Evolutionary conservation across 192 early-diverging fungal genomes (phyloP).

Genomic region (Umbelopsis isabellina): DNA sequence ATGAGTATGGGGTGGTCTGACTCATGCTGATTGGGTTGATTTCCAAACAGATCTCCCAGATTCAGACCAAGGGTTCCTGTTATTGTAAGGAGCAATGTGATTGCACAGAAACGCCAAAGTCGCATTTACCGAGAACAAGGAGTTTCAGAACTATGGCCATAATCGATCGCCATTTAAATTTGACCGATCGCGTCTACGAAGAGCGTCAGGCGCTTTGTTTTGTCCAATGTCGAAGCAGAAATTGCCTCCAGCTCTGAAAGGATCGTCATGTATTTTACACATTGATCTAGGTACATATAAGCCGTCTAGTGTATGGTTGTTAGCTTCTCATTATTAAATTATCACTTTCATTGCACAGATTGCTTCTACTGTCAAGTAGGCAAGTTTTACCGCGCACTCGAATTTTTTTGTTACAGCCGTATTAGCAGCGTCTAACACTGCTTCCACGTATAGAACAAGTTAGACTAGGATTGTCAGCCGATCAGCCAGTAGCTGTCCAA

Average conservation of each 20-base stretch:
- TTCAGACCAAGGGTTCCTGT: not conserved
- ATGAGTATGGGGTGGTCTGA: not conserved
- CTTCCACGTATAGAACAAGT: conserved; percentile 57
- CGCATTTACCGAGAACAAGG: not conserved
- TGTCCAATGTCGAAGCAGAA: conserved; percentile 22
- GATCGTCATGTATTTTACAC: conserved; percentile 38
- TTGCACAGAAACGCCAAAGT: not conserved
- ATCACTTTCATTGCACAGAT: conserved; percentile 40
- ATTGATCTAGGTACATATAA: conserved; percentile 47
- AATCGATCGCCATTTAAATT: not conserved
- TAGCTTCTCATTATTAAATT: not conserved
- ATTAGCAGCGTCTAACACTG: no score
- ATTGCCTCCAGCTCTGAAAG: conserved; percentile 27
- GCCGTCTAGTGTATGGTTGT: not conserved
- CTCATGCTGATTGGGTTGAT: not conserved
- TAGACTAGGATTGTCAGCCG: conserved; percentile 65
- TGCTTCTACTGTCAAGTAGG: conserved; percentile 84
- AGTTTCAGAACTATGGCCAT: not conserved
- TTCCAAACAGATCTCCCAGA: conserved; percentile 10
- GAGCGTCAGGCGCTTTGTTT: conserved; percentile 2
- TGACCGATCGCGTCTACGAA: not conserved
- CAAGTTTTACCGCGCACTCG: conserved; percentile 39
- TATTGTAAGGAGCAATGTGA: not conserved
- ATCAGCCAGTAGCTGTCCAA: conserved; percentile 80
- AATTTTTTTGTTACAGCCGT: not conserved